A percentile compares a stretch with the other conserved stretches of the same genome.
Evolutionary conservation across 306 rosid species (phyloP).

Genomic region (Malus fusca): DNA sequence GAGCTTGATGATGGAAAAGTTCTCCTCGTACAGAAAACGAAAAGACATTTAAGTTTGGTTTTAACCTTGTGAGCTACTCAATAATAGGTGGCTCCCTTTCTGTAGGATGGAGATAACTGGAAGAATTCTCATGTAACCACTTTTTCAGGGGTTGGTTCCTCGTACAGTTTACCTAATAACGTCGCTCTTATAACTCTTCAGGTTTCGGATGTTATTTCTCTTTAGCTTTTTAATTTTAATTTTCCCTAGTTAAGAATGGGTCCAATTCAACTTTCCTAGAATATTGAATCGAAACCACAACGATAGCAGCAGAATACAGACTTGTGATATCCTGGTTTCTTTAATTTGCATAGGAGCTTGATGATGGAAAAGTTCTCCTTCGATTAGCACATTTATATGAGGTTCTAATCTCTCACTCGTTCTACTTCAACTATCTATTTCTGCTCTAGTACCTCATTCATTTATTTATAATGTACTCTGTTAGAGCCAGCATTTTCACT

Average conservation of each 20-base stretch:
- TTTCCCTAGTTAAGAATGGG: background rate
- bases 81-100: background rate
- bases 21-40: constrained; percentile 8
- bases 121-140: constrained; percentile 29
- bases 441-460: background rate
- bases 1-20: constrained; percentile 32
- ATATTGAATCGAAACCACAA: background rate
- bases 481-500: background rate
- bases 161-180: constrained; percentile 39
- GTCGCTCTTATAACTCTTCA: constrained; percentile 44
- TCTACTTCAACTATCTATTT: background rate
- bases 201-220: constrained; percentile 9
- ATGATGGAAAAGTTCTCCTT: constrained; percentile 29
- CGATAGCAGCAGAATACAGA: background rate
- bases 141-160: constrained; percentile 33
- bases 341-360: constrained; percentile 28
- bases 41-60: background rate
- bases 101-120: constrained; percentile 43
- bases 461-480: background rate
- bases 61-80: background rate
- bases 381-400: constrained; percentile 46
- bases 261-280: background rate
- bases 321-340: background rate
- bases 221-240: background rate
- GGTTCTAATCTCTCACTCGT: constrained; percentile 17